phyloP scores from a whole-genome alignment of 176 grass and related monocot species.

The Dendrocalamus sinicus region DNA sequence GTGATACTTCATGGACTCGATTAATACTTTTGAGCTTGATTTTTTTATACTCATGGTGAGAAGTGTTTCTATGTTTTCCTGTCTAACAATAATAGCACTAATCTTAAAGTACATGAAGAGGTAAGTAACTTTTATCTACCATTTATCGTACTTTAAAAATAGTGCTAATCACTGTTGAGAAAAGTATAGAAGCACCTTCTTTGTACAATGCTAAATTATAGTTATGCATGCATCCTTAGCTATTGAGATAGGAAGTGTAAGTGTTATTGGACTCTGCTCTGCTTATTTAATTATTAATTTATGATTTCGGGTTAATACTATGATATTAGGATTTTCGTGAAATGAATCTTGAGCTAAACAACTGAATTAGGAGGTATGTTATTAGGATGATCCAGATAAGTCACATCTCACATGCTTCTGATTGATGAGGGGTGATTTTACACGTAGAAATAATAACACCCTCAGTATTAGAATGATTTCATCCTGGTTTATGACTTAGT shows the following conservation, averaged over 20 bases:
- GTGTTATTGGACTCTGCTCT: background rate
- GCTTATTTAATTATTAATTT: background rate
- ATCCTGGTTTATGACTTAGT: background rate
- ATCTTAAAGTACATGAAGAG: no score
- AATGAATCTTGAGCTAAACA: background rate
- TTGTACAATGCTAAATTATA: background rate
- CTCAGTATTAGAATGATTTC: background rate
- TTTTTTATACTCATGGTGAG: background rate
- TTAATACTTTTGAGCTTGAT: constrained; percentile 3
- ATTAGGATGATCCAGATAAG: background rate
- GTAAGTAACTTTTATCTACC: no score
- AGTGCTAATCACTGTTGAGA: no score
- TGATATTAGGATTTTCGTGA: background rate
- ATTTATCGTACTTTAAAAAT: no score
- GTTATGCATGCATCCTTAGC: background rate
- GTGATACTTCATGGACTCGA: background rate
- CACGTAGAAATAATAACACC: background rate
- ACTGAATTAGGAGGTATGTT: background rate
- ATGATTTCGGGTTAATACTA: background rate
- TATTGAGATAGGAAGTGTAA: background rate
- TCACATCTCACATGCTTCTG: background rate
- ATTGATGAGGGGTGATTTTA: background rate
- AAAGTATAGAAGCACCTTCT: no score
- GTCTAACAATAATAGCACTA: no score
- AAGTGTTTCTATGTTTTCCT: no score